Conservation (phyloP, 1,284 basidiomycete genomes). For the Malassezia caprae region DNA sequence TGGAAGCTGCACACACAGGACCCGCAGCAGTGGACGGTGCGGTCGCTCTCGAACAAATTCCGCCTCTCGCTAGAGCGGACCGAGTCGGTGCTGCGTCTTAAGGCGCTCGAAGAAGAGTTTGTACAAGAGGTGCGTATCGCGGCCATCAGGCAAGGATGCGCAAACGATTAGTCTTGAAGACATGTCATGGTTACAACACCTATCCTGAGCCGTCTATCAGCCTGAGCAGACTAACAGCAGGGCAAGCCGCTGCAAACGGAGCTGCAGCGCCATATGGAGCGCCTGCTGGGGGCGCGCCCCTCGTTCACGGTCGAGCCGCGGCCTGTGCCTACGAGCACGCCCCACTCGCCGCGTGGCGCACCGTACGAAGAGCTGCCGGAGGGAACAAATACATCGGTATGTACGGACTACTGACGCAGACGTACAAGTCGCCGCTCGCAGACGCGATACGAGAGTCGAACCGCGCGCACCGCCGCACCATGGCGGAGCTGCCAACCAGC, state of each 20-base stretch:
- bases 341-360: constrained; percentile 26
- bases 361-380: constrained; percentile 34
- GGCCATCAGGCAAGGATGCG: constrained; percentile 22
- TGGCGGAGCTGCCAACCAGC: constrained; percentile 9
- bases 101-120: constrained; percentile 40
- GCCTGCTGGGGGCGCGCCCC: constrained; percentile 27
- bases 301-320: not conserved
- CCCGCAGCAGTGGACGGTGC: constrained; percentile 33
- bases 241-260: constrained; percentile 34
- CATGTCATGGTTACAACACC: constrained; percentile 13
- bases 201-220: constrained; percentile 7
- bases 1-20: constrained; percentile 35
- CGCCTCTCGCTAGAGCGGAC: constrained; percentile 32
- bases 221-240: constrained; percentile 16
- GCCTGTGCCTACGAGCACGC: constrained; percentile 14
- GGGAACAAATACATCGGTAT: not conserved
- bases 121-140: constrained; percentile 27
- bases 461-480: not conserved
- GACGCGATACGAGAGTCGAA: constrained; percentile 3
- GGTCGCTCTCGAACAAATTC: constrained; percentile 35
- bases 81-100: constrained; percentile 38
- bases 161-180: constrained; percentile 48
- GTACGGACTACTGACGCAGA: not conserved
- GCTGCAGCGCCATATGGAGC: constrained; percentile 41
- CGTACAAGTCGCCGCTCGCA: constrained; percentile 7